Base-by-base conservation (phyloP, 306 rosid genomes). In the Alnus glutinosa region DNA sequence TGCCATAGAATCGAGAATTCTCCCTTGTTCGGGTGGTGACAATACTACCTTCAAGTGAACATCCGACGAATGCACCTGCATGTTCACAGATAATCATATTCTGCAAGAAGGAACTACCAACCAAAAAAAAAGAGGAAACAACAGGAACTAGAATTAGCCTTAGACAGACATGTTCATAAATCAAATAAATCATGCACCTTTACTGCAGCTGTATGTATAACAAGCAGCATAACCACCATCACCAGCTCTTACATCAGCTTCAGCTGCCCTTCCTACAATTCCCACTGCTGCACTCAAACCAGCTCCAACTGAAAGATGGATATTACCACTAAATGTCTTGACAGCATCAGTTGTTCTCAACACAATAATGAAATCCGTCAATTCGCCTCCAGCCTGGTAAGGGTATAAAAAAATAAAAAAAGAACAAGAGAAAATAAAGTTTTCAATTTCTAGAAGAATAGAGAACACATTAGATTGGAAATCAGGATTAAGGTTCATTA, bases 241-340 rank as follows among this genome's bases (percentile, higher is more conserved):
- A 62, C 99, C 99, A n/a, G 97, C 98, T 76, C 98, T 90, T 79
- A 95, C 44, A 86, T 91, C 99, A 74, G 99, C 99, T 85, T 93
- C 98, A 80, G 55, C 92, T 13, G 96, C 89, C 82, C 99, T 91
- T 76, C 99, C 99, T 76, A 91, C 81, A 55, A 75, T 39, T 46
- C 99, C 99, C 84, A 86, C 90, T 52, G 99, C 99, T 55, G 99
- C 99, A 82, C 99, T 95, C 84, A 92, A 42, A 70, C 98, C 99
- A 50, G 98, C 99, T 64, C 99, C 99, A 23, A 95, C 76, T 4
- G 99, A 92, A 46, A 95, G 58, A 85, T 95, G 99, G 78, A 75
- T 73, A 79, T 86, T 89, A 75, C 99, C 86, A 59, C 98, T 74
- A 81, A 95, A 93, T 75, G 97, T 93, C 86, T 86, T 91, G 67